phyloP scores from a whole-genome alignment of 176 grass and related monocot species.

The Metroxylon sagu region DNA sequence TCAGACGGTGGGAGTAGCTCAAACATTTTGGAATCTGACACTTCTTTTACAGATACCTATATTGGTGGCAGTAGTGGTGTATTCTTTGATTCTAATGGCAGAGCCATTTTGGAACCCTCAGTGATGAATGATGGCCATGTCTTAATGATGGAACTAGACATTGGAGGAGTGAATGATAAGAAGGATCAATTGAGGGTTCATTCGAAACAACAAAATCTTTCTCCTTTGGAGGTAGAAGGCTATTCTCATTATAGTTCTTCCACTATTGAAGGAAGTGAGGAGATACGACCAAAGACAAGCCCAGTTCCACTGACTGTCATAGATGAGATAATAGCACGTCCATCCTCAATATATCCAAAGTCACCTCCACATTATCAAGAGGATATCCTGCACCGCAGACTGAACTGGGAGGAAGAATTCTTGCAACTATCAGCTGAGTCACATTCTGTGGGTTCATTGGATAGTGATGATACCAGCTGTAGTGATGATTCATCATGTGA shows the following conservation, averaged over 20 bases:
- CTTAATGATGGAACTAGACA: not conserved
- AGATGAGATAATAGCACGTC: conserved; percentile 38
- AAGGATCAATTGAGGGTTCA: not conserved
- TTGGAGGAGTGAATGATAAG: not conserved
- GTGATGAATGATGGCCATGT: conserved; percentile 19
- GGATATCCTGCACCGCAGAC: conserved; percentile 72
- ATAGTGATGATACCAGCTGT: conserved; percentile 51
- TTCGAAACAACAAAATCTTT: conserved; percentile 7
- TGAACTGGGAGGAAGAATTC: conserved; percentile 65
- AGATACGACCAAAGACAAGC: conserved; percentile 18
- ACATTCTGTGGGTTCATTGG: conserved; percentile 33
- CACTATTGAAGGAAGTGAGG: conserved; percentile 21
- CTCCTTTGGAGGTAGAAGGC: conserved; percentile 30
- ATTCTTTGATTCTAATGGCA: conserved; percentile 21
- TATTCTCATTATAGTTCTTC: conserved; percentile 20
- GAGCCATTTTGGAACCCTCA: conserved; percentile 10
- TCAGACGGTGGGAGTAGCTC: conserved; percentile 31
- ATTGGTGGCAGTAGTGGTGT: conserved; percentile 1
- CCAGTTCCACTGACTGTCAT: conserved; percentile 25
- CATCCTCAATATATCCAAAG: conserved; percentile 29
- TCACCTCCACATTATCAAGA: conserved; percentile 86
- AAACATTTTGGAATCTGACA: conserved; percentile 40
- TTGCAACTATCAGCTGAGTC: conserved; percentile 54
- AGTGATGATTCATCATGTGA: conserved; percentile 70
- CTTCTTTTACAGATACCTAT: conserved; percentile 37